These are phyloP conservation scores for Urtica urens DNA, from an alignment of 306 rosid genomes.

Conservation along the genomic window DNA sequence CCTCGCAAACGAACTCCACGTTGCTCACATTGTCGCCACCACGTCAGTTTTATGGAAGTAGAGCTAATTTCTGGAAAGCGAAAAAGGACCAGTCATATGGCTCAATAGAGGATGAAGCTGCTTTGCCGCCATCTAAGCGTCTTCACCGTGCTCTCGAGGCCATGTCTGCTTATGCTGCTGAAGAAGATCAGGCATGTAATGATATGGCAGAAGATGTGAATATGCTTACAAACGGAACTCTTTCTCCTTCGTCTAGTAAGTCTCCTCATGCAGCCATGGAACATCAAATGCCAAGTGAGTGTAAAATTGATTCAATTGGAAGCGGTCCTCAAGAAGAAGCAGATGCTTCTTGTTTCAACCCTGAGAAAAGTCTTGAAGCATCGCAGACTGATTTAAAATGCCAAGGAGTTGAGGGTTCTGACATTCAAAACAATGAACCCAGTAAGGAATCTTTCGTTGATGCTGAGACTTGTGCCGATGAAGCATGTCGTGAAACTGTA, in stretches of 20 bases:
- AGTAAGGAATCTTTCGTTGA: constrained; percentile 16
- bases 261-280: constrained; percentile 20
- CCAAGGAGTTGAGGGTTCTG: constrained; percentile 22
- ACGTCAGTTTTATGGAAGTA: constrained; percentile 27
- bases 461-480: constrained; percentile 24
- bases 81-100: constrained; percentile 60
- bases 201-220: constrained; percentile 29
- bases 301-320: constrained; percentile 19
- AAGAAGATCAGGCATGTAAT: constrained; percentile 37
- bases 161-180: constrained; percentile 91
- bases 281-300: constrained; percentile 23
- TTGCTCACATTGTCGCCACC: constrained; percentile 22
- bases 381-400: constrained; percentile 18
- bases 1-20: constrained; percentile 26
- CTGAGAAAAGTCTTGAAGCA: constrained; percentile 18
- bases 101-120: constrained; percentile 71
- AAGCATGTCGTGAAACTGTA: constrained; percentile 22
- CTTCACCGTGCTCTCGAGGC: constrained; percentile 98
- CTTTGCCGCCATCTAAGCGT: constrained; percentile 89
- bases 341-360: constrained; percentile 20
- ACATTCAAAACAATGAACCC: constrained; percentile 21
- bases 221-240: constrained; percentile 22
- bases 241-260: constrained; percentile 20
- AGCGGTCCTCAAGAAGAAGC: constrained; percentile 22
- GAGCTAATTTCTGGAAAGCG: constrained; percentile 34